These are phyloP conservation scores for Begonia fuchsioides DNA, from an alignment of 306 rosid species.

Conservation along the genomic window DNA sequence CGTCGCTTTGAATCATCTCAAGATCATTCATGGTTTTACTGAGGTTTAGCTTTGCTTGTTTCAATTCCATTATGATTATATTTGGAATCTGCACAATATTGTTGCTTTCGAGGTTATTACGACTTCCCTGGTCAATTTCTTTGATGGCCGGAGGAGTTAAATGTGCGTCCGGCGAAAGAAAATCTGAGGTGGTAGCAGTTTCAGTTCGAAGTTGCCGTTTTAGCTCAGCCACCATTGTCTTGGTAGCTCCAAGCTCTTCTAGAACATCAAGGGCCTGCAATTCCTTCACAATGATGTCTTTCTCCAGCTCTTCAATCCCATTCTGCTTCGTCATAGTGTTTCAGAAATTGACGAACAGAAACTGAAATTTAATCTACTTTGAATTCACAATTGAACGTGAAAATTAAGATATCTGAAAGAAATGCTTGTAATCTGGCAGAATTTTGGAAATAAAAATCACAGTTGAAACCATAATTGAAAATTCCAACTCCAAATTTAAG, in stretches of 20 bases:
- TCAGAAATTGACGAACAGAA: too few species aligned
- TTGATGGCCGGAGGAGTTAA: too few species aligned
- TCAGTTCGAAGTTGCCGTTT: constrained; percentile 26
- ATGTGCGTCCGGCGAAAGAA: too few species aligned
- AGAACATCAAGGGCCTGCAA: constrained; percentile 38
- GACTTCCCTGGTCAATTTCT: too few species aligned
- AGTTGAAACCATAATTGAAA: too few species aligned
- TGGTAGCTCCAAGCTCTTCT: constrained; percentile 32
- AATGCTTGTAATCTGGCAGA: too few species aligned
- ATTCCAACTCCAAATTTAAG: too few species aligned
- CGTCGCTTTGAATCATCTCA: constrained; percentile 67
- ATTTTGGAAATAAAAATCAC: too few species aligned
- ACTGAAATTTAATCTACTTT: too few species aligned
- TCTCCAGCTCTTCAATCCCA: constrained; percentile 21
- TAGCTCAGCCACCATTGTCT: constrained; percentile 27
- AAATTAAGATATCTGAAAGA: too few species aligned
- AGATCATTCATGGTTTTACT: constrained; percentile 75
- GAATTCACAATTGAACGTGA: too few species aligned
- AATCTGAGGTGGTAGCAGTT: constrained; percentile 1
- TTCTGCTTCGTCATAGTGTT: neutral
- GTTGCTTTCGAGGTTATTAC: too few species aligned
- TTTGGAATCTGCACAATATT: constrained; percentile 20
- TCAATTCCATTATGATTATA: constrained; percentile 53
- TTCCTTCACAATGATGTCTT: constrained; percentile 33
- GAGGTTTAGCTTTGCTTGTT: constrained; percentile 64